Evolutionary conservation across 2,329 filamentous ascomycete genomes (phyloP).

Genomic region (Stachybotrys echinatus): DNA sequence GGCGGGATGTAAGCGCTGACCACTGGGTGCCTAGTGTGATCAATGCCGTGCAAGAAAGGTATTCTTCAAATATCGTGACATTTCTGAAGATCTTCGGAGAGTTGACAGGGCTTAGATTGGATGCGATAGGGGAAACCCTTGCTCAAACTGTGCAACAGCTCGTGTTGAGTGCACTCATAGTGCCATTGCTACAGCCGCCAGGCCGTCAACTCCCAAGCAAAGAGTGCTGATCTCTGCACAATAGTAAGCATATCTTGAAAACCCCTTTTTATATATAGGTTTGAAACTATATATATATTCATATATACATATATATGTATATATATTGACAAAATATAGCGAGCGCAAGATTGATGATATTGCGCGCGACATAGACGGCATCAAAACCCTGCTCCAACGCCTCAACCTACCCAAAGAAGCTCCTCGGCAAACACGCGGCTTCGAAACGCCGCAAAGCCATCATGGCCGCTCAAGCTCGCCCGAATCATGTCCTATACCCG

Average conservation of each 20-base stretch:
- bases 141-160: constrained; percentile 25
- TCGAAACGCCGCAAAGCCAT: no score
- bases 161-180: constrained; percentile 26
- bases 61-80: neutral
- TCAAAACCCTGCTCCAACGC: constrained; percentile 18
- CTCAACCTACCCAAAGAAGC: constrained; percentile 7
- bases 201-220: constrained; percentile 18
- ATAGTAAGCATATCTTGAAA: constrained; percentile 20
- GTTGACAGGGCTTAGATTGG: constrained; percentile 6
- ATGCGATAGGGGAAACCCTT: constrained; percentile 13
- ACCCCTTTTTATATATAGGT: no score
- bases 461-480: no score
- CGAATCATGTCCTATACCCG: no score
- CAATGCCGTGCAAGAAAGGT: constrained; percentile 16
- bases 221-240: constrained; percentile 28
- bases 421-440: neutral
- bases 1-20: neutral
- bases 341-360: constrained; percentile 31
- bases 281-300: no score
- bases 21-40: constrained; percentile 10
- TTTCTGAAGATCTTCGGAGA: neutral
- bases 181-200: constrained; percentile 12
- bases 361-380: constrained; percentile 23
- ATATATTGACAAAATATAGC: constrained; percentile 11
- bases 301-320: no score